Base-by-base conservation (phyloP, 2,329 filamentous ascomycete genomes). In the Verticillium zaregamsianum region DNA sequence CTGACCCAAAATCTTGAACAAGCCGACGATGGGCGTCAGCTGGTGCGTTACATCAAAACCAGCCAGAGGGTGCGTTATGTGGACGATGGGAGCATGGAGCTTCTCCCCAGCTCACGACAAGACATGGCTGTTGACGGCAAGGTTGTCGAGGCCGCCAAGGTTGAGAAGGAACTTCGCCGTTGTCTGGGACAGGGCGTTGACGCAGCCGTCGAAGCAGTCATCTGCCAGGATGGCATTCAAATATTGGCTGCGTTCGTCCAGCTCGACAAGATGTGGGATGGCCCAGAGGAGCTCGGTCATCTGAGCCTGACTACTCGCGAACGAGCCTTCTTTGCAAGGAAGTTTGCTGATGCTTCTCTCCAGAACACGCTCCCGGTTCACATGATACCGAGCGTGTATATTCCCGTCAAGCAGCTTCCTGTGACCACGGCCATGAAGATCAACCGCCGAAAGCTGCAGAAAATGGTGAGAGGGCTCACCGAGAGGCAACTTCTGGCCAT, bases 381-480 rank as follows among this genome's bases (percentile, higher is more conserved):
- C 58, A 78, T 78, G 67, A 71, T 83, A n/a, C 82, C 82, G 0
- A 72, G 75, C 1, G 73, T 79, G 2, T 84, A 80, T 57, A 74
- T 86, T 3, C 82, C 82, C 0, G 70, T 85, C 25, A 75, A 74
- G 55, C 68, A 74, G 12, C 74, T 85, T 23, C 83, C 83, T 0
- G 67, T 84, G 25, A 83, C 81, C 0, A 73, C 77, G 0, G 81
- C 80, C 0, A 73, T 84, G 59, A 82, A 85, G 65, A 75, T 84
- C 49, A 79, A 84, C 65, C 75, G 80, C 2, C 72, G 76, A 20
- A 78, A 77, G 59, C 74, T 85, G 8, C 79, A 80, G 61, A 79
- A 76, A 63, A 74, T 79, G 63, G 78, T 79, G 32, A 67, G 75
- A 0, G 74, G 75, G 0, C 63, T 82, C 11, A 77, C 78, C 0